Base-by-base conservation (phyloP, 2,329 filamentous ascomycete species). In the Alternaria triticimaculans region DNA sequence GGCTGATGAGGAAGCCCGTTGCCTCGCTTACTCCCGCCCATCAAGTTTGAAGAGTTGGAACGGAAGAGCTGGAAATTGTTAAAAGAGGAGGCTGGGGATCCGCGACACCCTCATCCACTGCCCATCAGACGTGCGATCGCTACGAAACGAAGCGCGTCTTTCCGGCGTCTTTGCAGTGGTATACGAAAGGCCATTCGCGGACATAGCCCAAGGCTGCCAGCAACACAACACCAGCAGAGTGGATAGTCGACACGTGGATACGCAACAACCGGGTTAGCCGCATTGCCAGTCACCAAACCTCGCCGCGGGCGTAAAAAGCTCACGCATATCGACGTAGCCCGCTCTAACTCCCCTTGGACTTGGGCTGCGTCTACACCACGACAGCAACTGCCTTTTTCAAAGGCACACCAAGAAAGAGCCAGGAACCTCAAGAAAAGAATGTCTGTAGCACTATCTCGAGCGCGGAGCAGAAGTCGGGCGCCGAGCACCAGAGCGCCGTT, bases 391-490 rank as follows among this genome's bases (percentile, higher is more conserved):
- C 64, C 46, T 69, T 72, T 60, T 72, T 74, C 41, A 64, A 63
- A 58, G 62, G 62, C 50, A 58, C 65, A 55, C 51, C 67, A 53
- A 68, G 60, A 50, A 60, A 58, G 37, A 67, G 58, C 58, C 68
- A 65, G 55, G 61, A 61, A 55, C 25, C 49, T 45, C 62, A 56
- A 30, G 62, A 65, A 37, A 59, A 67, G 64, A 10, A 76, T 75
- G 73, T 76, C 73, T 23, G 62, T 71, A n/a, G 73, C 74, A 61
- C 66, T 67, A 11, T 76, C 74, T 18, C 66, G 71, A 56, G 72
- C 73, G 44, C 63, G 74, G 56, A 78, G 76, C 60, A 68, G 64
- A 58, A 78, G 76, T 55, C 66, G 74, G 44, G 76, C 73, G 50
- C 75, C 75, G 43, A 77, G 75, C 55, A 74, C 68, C 37, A 64